Conservation (phyloP, 1,139 yeast genomes). For the Yamadazyma spencermartinsiae region DNA sequence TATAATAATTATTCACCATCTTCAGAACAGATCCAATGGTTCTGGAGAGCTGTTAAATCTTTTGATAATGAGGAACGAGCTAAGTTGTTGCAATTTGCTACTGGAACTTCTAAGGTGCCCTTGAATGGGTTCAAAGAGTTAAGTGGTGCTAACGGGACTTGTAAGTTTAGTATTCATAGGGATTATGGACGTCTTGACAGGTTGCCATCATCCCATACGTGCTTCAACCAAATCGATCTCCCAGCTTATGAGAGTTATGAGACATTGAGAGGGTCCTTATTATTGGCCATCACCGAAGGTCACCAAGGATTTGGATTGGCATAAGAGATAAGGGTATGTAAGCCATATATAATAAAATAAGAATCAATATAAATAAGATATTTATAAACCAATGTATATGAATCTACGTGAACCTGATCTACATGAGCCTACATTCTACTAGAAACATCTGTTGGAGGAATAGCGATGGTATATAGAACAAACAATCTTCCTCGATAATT, state of each 20-base stretch:
- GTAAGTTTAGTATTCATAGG: slow-evolving; percentile 86
- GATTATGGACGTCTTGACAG: slow-evolving; percentile 87
- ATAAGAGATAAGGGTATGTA: slow-evolving; percentile 11
- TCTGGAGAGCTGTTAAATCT: slow-evolving; percentile 97
- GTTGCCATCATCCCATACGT: slow-evolving; percentile 93
- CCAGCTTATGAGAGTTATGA: slow-evolving; percentile 94
- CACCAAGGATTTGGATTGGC: slow-evolving; percentile 96
- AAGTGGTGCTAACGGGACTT: slow-evolving; percentile 84
- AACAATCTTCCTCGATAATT: too few species aligned
- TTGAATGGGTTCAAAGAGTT: slow-evolving; percentile 89
- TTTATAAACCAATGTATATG: too few species aligned
- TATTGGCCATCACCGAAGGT: slow-evolving; percentile 91
- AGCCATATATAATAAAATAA: background rate
- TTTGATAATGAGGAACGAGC: slow-evolving; percentile 95
- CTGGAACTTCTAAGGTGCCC: slow-evolving; percentile 97
- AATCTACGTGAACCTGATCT: too few species aligned
- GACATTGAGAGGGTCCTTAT: slow-evolving; percentile 73
- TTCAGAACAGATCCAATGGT: slow-evolving; percentile 91
- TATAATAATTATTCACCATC: slow-evolving; percentile 84
- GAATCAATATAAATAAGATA: too few species aligned
- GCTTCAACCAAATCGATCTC: slow-evolving; percentile 91
- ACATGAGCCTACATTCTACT: too few species aligned
- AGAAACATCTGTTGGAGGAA: too few species aligned
- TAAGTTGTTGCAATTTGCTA: slow-evolving; percentile 88
- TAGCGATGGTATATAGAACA: too few species aligned